These are phyloP conservation scores for Evernia prunastri DNA, from an alignment of 495 filamentous ascomycete genomes.

Conservation along the genomic window DNA sequence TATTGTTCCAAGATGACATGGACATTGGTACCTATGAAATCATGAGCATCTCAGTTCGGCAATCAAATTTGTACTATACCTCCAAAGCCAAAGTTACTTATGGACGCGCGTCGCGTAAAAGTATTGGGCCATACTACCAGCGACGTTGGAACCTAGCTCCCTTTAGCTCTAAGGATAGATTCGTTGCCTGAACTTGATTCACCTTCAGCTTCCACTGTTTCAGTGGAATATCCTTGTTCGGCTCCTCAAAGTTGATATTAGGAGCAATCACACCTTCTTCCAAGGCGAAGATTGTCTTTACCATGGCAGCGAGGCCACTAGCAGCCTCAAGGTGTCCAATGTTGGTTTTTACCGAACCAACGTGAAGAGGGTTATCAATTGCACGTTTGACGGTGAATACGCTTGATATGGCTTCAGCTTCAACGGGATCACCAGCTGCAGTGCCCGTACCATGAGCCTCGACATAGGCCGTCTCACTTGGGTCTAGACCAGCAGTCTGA, in stretches of 20 bases:
- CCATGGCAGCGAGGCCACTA: constrained; percentile 38
- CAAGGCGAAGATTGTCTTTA: constrained; percentile 43
- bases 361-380: constrained; percentile 16
- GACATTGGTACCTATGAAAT: constrained; percentile 26
- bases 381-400: constrained; percentile 36
- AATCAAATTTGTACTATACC: no score
- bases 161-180: no score
- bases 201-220: constrained; percentile 26
- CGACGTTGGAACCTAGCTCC: not conserved
- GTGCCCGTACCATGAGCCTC: constrained; percentile 33
- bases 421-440: constrained; percentile 35
- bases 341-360: constrained; percentile 42
- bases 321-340: constrained; percentile 44
- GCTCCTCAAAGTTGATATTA: constrained; percentile 38
- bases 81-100: constrained; percentile 21
- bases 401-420: constrained; percentile 31
- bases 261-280: constrained; percentile 33
- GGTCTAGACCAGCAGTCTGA: constrained; percentile 31
- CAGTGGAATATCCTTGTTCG: constrained; percentile 27
- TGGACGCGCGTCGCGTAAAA: not conserved
- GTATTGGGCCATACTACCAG: not conserved
- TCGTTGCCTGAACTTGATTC: no score
- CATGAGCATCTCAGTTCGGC: not conserved
- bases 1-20: constrained; percentile 32
- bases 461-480: constrained; percentile 39